These are phyloP conservation scores for Kluyveromyces sp. DNA, from an alignment of 1,139 yeast genomes.

Conservation along the genomic window DNA sequence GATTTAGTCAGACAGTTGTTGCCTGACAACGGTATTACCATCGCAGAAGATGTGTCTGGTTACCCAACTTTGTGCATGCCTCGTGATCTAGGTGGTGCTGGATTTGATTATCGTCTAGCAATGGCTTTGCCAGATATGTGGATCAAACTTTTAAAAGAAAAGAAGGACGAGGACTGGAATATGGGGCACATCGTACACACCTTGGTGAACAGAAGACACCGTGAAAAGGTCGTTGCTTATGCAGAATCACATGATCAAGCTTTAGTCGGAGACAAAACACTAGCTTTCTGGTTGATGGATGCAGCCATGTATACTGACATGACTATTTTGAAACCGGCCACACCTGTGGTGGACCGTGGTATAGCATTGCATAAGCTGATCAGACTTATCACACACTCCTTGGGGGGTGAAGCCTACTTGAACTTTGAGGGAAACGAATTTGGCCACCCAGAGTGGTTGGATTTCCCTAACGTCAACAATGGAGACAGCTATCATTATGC, in stretches of 20 bases:
- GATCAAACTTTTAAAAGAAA: constrained; percentile 86
- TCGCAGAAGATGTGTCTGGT: constrained; percentile 96
- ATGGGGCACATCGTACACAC: constrained; percentile 73
- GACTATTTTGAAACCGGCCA: constrained; percentile 67
- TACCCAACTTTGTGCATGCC: constrained; percentile 92
- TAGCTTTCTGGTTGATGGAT: constrained; percentile 98
- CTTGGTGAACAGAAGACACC: constrained; percentile 80
- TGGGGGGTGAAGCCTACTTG: constrained; percentile 94
- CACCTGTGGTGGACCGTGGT: constrained; percentile 82
- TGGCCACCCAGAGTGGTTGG: constrained; percentile 99
- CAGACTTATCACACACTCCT: constrained; percentile 72
- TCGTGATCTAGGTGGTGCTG: constrained; percentile 72
- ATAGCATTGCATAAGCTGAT: constrained; percentile 85
- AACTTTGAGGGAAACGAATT: constrained; percentile 97
- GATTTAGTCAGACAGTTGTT: constrained; percentile 54
- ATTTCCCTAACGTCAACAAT: constrained; percentile 89
- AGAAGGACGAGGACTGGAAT: constrained; percentile 86
- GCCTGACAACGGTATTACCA: constrained; percentile 55
- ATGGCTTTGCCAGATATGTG: constrained; percentile 99
- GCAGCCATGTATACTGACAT: constrained; percentile 96
- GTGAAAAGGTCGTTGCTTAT: constrained; percentile 85
- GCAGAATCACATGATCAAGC: constrained; percentile 98
- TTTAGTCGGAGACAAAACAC: constrained; percentile 89
- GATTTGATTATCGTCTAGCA: constrained; percentile 86
- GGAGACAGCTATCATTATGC: constrained; percentile 88